Conservation (phyloP, 345 rosid species). For the Sisymbrium irio region DNA sequence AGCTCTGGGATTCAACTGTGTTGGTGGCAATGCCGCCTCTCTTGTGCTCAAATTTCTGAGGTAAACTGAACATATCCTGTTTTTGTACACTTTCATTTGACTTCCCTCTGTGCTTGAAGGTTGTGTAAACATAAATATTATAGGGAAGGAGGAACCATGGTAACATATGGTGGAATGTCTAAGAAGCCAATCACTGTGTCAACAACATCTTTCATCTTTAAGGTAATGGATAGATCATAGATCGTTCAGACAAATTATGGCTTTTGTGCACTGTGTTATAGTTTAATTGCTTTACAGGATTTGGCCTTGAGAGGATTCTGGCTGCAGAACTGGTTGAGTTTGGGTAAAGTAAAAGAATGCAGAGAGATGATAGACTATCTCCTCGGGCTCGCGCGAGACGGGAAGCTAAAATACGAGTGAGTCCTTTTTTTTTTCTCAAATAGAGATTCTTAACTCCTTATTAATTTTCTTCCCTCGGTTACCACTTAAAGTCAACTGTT, state of each 20-base stretch:
- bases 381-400: slow-evolving; percentile 51
- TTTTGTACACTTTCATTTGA: slow-evolving; percentile 1
- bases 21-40: slow-evolving; percentile 84
- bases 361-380: slow-evolving; percentile 76
- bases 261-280: neutral
- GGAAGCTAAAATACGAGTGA: slow-evolving; percentile 80
- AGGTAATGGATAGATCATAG: slow-evolving; percentile 37
- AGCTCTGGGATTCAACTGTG: slow-evolving; percentile 81
- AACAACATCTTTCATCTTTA: slow-evolving; percentile 78
- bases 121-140: slow-evolving; percentile 10
- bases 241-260: too few relatives aligned
- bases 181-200: slow-evolving; percentile 76
- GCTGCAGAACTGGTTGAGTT: slow-evolving; percentile 73
- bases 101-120: neutral
- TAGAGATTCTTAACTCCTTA: neutral
- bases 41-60: slow-evolving; percentile 78
- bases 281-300: slow-evolving; percentile 45
- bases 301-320: slow-evolving; percentile 90
- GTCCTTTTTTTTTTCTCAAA: slow-evolving; percentile 13
- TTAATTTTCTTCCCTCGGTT: neutral
- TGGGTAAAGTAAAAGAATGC: slow-evolving; percentile 61
- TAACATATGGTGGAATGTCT: slow-evolving; percentile 96
- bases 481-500: neutral
- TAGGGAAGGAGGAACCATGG: slow-evolving; percentile 85
- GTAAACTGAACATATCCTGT: slow-evolving; percentile 21